Conservation (phyloP, 2,329 filamentous ascomycete genomes). For the Curvularia spicifera region DNA sequence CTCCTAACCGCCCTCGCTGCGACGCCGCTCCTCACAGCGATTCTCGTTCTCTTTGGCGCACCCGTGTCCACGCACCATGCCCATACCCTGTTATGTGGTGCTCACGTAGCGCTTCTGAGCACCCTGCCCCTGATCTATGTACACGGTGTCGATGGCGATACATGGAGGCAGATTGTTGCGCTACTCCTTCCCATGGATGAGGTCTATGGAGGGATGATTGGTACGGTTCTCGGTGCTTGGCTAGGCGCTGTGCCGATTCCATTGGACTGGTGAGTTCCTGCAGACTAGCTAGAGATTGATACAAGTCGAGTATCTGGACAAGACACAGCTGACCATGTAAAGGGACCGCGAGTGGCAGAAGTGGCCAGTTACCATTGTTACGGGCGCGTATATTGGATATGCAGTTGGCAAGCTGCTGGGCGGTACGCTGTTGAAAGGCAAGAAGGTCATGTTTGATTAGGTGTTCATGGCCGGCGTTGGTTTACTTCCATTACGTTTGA, state of each 20-base stretch:
- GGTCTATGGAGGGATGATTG: slow-evolving; percentile 81
- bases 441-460: slow-evolving; percentile 53
- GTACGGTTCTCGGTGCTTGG: slow-evolving; percentile 83
- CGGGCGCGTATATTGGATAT: slow-evolving; percentile 81
- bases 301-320: neutral
- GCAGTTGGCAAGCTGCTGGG: slow-evolving; percentile 69
- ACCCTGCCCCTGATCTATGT: slow-evolving; percentile 84
- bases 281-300: neutral
- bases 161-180: slow-evolving; percentile 74
- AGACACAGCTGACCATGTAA: slow-evolving; percentile 3
- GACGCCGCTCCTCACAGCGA: slow-evolving; percentile 63
- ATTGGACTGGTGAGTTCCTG: slow-evolving; percentile 74
- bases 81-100: slow-evolving; percentile 80
- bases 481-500: neutral
- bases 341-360: slow-evolving; percentile 97
- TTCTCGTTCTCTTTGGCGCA: slow-evolving; percentile 87
- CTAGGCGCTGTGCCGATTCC: slow-evolving; percentile 93
- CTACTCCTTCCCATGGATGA: slow-evolving; percentile 79
- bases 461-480: neutral
- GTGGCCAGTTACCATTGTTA: slow-evolving; percentile 92
- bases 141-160: slow-evolving; percentile 74
- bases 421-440: slow-evolving; percentile 58
- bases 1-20: slow-evolving; percentile 62
- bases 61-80: slow-evolving; percentile 80
- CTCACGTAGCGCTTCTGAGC: slow-evolving; percentile 80